These are phyloP conservation scores for Jimgerdemannia lactiflua DNA, from an alignment of 192 early-diverging fungal genomes.

Conservation along the genomic window DNA sequence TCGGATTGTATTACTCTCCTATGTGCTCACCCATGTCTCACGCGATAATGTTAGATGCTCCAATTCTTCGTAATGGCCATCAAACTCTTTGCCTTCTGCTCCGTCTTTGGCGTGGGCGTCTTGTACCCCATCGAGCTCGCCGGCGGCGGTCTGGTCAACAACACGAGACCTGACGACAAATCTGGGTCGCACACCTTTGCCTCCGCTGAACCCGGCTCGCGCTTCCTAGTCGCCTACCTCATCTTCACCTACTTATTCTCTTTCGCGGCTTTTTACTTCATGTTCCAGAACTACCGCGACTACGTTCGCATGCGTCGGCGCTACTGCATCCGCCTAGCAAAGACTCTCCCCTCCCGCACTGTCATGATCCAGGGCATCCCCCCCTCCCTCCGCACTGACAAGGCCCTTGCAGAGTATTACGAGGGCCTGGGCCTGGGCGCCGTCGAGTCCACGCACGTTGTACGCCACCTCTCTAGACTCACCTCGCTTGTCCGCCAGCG, in stretches of 20 bases:
- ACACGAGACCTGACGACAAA: conserved; percentile 16
- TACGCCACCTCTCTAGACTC: conserved; percentile 52
- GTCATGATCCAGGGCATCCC: conserved; percentile 72
- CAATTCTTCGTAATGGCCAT: conserved; percentile 47
- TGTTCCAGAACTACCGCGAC: conserved; percentile 48
- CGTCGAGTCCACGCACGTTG: conserved; percentile 65
- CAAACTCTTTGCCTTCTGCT: conserved; percentile 46
- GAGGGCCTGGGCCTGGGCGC: conserved; percentile 53
- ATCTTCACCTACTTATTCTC: conserved; percentile 57
- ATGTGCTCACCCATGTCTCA: background rate
- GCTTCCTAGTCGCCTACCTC: conserved; percentile 27
- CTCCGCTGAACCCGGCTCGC: background rate
- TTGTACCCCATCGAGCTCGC: conserved; percentile 40
- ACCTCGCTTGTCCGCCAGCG: conserved; percentile 53
- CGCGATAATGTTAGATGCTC: conserved; percentile 37
- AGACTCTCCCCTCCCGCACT: conserved; percentile 51
- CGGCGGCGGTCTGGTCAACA: conserved; percentile 27
- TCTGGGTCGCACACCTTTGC: background rate
- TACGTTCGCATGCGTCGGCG: conserved; percentile 44
- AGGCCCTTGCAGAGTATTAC: conserved; percentile 63
- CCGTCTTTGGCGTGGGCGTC: conserved; percentile 43
- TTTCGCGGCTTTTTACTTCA: conserved; percentile 42
- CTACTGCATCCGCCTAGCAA: conserved; percentile 35
- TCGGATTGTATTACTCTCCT: background rate
- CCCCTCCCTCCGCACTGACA: conserved; percentile 47